These are phyloP conservation scores for Neopestalotiopsis rosae DNA, from an alignment of 2,329 filamentous ascomycete species.

Conservation along the genomic window DNA sequence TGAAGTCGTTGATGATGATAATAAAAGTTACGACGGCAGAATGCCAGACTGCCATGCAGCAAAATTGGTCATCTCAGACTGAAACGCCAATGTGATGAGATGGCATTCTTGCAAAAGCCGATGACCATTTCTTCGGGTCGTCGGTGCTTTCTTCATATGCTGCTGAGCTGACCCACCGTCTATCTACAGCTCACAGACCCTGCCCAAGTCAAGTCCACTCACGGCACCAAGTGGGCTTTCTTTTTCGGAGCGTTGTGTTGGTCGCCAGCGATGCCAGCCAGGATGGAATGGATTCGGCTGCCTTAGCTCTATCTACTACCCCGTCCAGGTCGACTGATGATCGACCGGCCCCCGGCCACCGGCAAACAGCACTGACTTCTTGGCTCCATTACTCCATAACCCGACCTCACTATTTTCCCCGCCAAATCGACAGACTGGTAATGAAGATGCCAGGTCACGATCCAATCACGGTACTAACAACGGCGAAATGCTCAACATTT, in stretches of 20 bases:
- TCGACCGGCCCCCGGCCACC: conserved; percentile 12
- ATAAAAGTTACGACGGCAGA: too few relatives aligned
- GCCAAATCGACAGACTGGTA: too few relatives aligned
- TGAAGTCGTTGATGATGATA: not conserved
- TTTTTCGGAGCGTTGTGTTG: not conserved
- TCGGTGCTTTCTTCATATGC: not conserved
- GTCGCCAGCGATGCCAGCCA: not conserved
- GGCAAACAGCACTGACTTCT: not conserved
- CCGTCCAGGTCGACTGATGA: not conserved
- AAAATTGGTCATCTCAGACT: not conserved
- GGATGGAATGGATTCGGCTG: not conserved
- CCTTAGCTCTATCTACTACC: not conserved
- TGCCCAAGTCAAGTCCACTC: not conserved
- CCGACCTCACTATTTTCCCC: too few relatives aligned
- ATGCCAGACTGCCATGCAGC: not conserved
- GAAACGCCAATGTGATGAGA: not conserved
- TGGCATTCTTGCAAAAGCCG: not conserved
- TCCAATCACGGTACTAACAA: not conserved
- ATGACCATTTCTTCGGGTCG: not conserved
- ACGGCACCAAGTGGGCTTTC: conserved; percentile 6
- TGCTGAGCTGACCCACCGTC: too few relatives aligned
- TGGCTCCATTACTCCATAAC: too few relatives aligned
- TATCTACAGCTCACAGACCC: not conserved
- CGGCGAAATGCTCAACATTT: not conserved
- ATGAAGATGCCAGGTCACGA: not conserved